phyloP scores from a whole-genome alignment of 345 rosid species.

The Pistacia vera region DNA sequence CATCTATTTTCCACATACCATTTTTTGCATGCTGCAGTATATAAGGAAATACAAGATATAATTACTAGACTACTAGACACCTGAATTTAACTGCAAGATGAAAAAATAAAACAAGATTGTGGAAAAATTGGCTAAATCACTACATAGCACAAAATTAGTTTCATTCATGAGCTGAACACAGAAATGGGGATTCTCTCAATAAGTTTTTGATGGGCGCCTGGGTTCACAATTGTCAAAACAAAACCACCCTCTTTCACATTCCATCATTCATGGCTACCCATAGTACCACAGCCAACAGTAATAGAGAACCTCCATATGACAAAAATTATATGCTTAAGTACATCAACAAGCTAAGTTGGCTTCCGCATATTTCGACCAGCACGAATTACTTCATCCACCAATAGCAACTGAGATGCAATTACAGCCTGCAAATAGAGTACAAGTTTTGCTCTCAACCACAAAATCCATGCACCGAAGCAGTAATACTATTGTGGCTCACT shows the following conservation, averaged over 20 bases:
- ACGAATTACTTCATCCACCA: slow-evolving; percentile 96
- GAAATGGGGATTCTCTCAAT: background rate
- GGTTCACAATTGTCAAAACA: background rate
- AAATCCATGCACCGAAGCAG: background rate
- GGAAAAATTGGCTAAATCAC: background rate
- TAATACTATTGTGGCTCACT: background rate
- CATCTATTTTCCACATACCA: background rate
- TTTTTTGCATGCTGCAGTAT: background rate
- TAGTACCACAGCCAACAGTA: background rate
- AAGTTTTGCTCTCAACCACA: background rate
- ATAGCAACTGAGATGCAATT: slow-evolving; percentile 86
- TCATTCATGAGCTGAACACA: background rate
- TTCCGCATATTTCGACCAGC: slow-evolving; percentile 98
- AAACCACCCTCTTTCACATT: background rate
- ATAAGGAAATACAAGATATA: background rate
- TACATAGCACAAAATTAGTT: background rate
- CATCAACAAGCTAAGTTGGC: slow-evolving; percentile 54
- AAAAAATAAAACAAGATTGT: background rate
- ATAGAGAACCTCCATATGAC: background rate
- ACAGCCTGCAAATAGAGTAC: slow-evolving; percentile 61
- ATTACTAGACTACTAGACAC: too few relatives aligned
- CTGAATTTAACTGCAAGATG: background rate
- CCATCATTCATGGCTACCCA: background rate
- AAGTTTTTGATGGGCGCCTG: background rate
- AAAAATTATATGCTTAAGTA: background rate